Percentiles rank a stretch among this genome's conserved stretches.
phyloP scores from a whole-genome alignment of 1,284 basidiomycete genomes.

The Heterobasidion irregulare region DNA sequence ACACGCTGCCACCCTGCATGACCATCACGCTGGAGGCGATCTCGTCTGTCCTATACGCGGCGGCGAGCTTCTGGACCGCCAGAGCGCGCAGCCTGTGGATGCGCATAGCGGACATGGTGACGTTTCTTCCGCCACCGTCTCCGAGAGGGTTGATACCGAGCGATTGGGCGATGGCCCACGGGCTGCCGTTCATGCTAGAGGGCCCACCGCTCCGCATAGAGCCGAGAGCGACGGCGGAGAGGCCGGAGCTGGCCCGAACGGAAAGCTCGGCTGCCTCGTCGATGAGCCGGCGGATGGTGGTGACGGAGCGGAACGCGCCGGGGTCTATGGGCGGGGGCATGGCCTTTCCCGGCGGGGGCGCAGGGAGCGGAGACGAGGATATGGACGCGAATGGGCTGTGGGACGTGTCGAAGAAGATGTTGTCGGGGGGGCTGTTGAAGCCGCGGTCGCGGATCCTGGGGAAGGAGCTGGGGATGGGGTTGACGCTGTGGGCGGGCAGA shows the following conservation, averaged over 20 bases:
- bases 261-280: slow-evolving; percentile 80
- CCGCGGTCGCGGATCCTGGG: slow-evolving; percentile 26
- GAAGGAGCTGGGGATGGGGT: slow-evolving; percentile 21
- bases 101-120: slow-evolving; percentile 75
- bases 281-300: slow-evolving; percentile 65
- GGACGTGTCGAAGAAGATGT: slow-evolving; percentile 48
- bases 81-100: slow-evolving; percentile 67
- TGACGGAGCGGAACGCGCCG: slow-evolving; percentile 69
- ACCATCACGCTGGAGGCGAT: slow-evolving; percentile 85
- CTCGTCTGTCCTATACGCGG: slow-evolving; percentile 75
- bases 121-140: slow-evolving; percentile 40
- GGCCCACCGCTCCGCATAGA: slow-evolving; percentile 40
- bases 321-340: slow-evolving; percentile 79
- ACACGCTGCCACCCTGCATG: slow-evolving; percentile 83
- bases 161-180: slow-evolving; percentile 53
- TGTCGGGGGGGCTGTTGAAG: slow-evolving; percentile 35
- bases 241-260: slow-evolving; percentile 71
- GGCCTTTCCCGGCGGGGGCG: slow-evolving; percentile 48
- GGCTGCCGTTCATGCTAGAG: slow-evolving; percentile 25
- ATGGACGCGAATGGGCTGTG: slow-evolving; percentile 27
- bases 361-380: slow-evolving; percentile 35
- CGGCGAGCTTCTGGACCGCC: slow-evolving; percentile 75
- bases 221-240: slow-evolving; percentile 63
- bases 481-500: slow-evolving; percentile 11
- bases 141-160: slow-evolving; percentile 50